Percentiles rank a stretch among this genome's conserved stretches.
phyloP scores from a whole-genome alignment of 1,139 yeast genomes.

The Waltiozyma sp. region DNA sequence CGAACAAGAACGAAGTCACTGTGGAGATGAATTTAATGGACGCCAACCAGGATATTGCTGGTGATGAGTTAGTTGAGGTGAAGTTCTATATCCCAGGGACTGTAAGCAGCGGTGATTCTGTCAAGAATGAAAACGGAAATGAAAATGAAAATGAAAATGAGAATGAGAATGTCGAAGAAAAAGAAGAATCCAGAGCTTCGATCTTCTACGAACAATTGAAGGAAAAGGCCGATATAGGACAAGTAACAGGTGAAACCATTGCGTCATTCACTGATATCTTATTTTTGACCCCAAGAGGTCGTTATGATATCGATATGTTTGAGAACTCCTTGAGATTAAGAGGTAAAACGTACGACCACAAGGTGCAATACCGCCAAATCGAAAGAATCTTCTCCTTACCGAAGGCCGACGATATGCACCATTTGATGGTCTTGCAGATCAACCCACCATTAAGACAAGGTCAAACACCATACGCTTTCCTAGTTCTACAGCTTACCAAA shows the following conservation, averaged over 20 bases:
- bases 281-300: constrained; percentile 95
- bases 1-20: constrained; percentile 90
- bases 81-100: constrained; percentile 87
- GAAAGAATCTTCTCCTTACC: constrained; percentile 89
- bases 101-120: constrained; percentile 19
- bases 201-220: constrained; percentile 83
- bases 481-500: constrained; percentile 77
- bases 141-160: constrained; percentile 29
- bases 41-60: constrained; percentile 44
- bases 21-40: constrained; percentile 66
- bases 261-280: constrained; percentile 86
- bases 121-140: constrained; percentile 21
- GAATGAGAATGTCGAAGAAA: constrained; percentile 21
- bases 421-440: constrained; percentile 75
- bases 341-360: constrained; percentile 97
- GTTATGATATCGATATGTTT: constrained; percentile 94
- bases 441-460: constrained; percentile 95
- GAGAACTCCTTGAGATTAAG: constrained; percentile 79
- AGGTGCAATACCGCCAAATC: constrained; percentile 81
- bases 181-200: constrained; percentile 64
- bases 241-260: constrained; percentile 93
- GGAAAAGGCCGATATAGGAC: constrained; percentile 94
- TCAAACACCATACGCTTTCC: constrained; percentile 89
- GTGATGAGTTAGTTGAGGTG: constrained; percentile 93
- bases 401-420: constrained; percentile 88